Conservation (phyloP, 2,329 filamentous ascomycete genomes). For the Trichophyton simii region DNA sequence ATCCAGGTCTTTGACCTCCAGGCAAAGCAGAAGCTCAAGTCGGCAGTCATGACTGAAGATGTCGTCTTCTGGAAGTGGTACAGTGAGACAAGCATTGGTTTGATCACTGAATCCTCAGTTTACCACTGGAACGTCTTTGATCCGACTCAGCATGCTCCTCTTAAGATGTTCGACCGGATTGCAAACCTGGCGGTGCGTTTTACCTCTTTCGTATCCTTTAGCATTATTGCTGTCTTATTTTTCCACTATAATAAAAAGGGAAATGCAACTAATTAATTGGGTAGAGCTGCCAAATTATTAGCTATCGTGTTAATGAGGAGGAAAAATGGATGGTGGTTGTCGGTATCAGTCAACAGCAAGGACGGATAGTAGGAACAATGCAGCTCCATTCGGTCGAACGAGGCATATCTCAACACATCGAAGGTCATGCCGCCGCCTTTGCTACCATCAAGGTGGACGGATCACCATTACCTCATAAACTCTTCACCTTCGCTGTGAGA, state of each 20-base stretch:
- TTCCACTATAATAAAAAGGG: background rate
- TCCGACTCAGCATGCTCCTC: conserved; percentile 59
- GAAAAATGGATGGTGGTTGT: conserved; percentile 98
- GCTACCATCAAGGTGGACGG: conserved; percentile 81
- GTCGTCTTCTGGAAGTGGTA: conserved; percentile 99
- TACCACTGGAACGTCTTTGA: conserved; percentile 99
- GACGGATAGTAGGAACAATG: conserved; percentile 89
- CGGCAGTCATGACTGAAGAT: conserved; percentile 90
- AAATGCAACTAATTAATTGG: background rate
- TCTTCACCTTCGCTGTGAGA: conserved; percentile 93
- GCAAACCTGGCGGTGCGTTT: conserved; percentile 66
- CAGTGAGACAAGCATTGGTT: conserved; percentile 71
- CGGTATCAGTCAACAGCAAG: conserved; percentile 85
- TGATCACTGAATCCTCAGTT: conserved; percentile 81
- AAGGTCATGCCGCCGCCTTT: conserved; percentile 92
- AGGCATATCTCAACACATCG: conserved; percentile 93
- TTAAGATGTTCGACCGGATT: conserved; percentile 92
- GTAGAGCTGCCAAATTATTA: conserved; percentile 96
- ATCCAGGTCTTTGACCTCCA: conserved; percentile 95
- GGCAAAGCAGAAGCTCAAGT: conserved; percentile 92
- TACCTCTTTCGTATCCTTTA: background rate
- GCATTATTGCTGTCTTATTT: background rate
- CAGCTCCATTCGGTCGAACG: conserved; percentile 94
- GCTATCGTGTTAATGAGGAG: conserved; percentile 90
- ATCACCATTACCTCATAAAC: conserved; percentile 77